phyloP scores from a whole-genome alignment of 225 moss, liverwort and hornwort genomes.

The Climacium dendroides region DNA sequence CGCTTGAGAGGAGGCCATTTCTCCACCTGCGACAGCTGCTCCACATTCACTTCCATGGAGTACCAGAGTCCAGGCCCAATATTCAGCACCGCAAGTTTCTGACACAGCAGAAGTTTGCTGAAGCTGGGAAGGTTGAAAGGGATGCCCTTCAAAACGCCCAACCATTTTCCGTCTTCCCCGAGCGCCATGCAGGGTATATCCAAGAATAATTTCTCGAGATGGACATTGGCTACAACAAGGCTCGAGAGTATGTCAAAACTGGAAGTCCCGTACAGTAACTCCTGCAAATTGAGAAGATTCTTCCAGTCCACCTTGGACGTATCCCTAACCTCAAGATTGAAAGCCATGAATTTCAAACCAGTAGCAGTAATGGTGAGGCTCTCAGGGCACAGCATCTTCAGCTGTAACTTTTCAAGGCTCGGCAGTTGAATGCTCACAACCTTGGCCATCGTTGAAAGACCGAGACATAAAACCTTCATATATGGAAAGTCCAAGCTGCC shows the following conservation, averaged over 20 bases:
- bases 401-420: conserved; percentile 29
- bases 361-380: conserved; percentile 6
- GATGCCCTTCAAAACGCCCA: conserved; percentile 22
- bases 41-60: conserved; percentile 33
- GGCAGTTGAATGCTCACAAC: conserved; percentile 16
- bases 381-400: conserved; percentile 38
- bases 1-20: conserved; percentile 40
- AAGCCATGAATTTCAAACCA: conserved; percentile 24
- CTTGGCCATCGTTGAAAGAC: conserved; percentile 30
- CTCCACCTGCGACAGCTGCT: conserved; percentile 4
- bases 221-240: not conserved
- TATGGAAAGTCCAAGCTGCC: conserved; percentile 4
- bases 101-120: conserved; percentile 13
- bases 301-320: conserved; percentile 9
- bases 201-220: conserved; percentile 37
- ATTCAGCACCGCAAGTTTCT: conserved; percentile 32
- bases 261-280: conserved; percentile 30
- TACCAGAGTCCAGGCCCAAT: conserved; percentile 70
- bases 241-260: conserved; percentile 15
- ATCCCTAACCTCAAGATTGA: conserved; percentile 31
- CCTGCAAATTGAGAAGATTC: conserved; percentile 11
- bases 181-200: conserved; percentile 66
- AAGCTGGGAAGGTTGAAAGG: conserved; percentile 34
- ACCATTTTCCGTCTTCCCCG: conserved; percentile 44
- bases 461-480: conserved; percentile 29